Evolutionary conservation across 2,329 filamentous ascomycete species (phyloP).

Genomic region (Cylindrodendrum hubeiense): DNA sequence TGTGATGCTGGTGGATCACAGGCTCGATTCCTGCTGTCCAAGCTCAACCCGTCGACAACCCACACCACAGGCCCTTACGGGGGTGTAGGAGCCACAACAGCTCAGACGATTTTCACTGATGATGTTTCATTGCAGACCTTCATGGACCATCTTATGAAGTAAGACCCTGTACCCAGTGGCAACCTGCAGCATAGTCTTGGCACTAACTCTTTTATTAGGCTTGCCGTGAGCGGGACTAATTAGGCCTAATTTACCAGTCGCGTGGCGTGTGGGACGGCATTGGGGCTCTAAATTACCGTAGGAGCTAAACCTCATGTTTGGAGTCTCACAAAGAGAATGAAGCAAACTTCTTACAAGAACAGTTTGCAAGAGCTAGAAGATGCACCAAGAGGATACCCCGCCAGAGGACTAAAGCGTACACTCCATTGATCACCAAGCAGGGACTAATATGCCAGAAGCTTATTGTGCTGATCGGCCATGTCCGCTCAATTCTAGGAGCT

Average conservation of each 20-base stretch:
- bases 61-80: conserved; percentile 95
- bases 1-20: conserved; percentile 99
- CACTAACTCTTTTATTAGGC: conserved; percentile 49
- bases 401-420: not conserved
- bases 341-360: not conserved
- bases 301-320: not conserved
- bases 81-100: conserved; percentile 84
- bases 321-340: not conserved
- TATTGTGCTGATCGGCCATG: not conserved
- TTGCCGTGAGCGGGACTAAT: conserved; percentile 74
- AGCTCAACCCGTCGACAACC: conserved; percentile 97
- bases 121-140: conserved; percentile 98
- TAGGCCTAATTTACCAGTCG: conserved; percentile 46
- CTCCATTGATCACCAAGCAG: not conserved
- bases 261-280: not conserved
- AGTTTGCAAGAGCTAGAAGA: not conserved
- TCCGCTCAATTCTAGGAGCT: not conserved
- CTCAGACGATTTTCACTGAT: conserved; percentile 99
- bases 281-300: too few species aligned
- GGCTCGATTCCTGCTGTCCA: conserved; percentile 95
- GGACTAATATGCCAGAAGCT: not conserved
- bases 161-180: conserved; percentile 50
- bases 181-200: conserved; percentile 14
- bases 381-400: not conserved
- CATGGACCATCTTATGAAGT: conserved; percentile 99